Conservation (phyloP, 2,329 filamentous ascomycete species). For the Alternaria brassicae region DNA sequence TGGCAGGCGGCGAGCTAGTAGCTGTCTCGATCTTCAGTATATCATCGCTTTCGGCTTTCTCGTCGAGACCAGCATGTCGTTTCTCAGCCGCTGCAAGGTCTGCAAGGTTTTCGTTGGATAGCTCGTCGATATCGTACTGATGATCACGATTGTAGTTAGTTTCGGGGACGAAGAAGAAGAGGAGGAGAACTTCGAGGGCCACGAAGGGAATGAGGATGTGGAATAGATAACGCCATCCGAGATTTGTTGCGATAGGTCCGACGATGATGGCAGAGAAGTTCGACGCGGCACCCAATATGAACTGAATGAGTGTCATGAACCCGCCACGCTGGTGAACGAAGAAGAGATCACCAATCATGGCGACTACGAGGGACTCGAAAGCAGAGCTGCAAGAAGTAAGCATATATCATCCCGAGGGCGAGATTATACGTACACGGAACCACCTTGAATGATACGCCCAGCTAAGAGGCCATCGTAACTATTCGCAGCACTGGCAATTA, state of each 20-base stretch:
- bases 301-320: constrained; percentile 46
- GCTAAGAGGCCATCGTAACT: constrained; percentile 44
- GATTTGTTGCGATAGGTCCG: constrained; percentile 44
- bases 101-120: constrained; percentile 36
- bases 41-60: constrained; percentile 19
- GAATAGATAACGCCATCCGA: constrained; percentile 54
- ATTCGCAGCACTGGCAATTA: constrained; percentile 35
- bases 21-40: constrained; percentile 32
- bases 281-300: constrained; percentile 46
- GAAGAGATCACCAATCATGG: constrained; percentile 47
- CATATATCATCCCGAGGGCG: constrained; percentile 19
- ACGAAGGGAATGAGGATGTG: constrained; percentile 58
- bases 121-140: constrained; percentile 43
- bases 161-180: constrained; percentile 60
- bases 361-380: constrained; percentile 47
- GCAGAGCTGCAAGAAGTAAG: constrained; percentile 32
- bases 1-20: constrained; percentile 19
- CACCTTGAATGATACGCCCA: constrained; percentile 45
- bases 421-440: constrained; percentile 20
- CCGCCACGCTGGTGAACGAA: constrained; percentile 49
- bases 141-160: constrained; percentile 57
- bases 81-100: constrained; percentile 36
- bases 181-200: constrained; percentile 53
- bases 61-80: constrained; percentile 22
- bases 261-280: constrained; percentile 49